Evolutionary conservation across 257 asterid genomes (phyloP), one percentile per base, ranked within the genome.

Genomic region (Plantago ovata): DNA sequence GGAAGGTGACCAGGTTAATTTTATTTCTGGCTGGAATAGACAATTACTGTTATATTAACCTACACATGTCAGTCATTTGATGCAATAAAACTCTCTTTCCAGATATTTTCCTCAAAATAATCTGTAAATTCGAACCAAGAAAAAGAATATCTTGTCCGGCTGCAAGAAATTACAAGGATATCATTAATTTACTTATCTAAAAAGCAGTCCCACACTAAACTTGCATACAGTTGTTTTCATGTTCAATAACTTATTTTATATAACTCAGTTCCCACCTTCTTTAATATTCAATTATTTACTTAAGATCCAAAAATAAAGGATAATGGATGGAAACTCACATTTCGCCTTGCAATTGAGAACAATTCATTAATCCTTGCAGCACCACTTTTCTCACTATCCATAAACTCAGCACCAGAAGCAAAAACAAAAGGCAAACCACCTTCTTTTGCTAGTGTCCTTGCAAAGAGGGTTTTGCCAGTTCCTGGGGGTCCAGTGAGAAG

Each of bases 401-500:
- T 82, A 73, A 93, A 93, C 82, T 93, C 98, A 11, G 98, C 97
- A 76, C 97, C 98, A 33, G 98, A 93, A 67, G 98, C 97, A 81
- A 85, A 92, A 70, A 93, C 92, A 73, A 93, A 93, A 50, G 98
- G 98, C 87, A 93, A 43, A 55, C 98, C 98, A 60, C 96, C 82
- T 81, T 93, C 82, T 72, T 93, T 89, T 32, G 98, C 81, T 62
- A 93, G 81, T 56, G 98, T 93, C 55, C 98, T 78, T 9, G 98
- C 98, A 72, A 93, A 88, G 39, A 88, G 95, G 56, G 98, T 93
- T 79, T 92, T 93, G 48, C 98, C 98, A 38, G 98, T 93, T 71
- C 98, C 98, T 44, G 98, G 98, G 41, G 98, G 98, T 50, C 98
- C 98, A 62, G 95, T 82, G 40, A 93, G 83, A 79, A 93, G 98